A percentile compares a stretch with the other conserved stretches of the same genome.
Conservation (phyloP, 768 basidiomycete genomes). For the Leucogyrophana mollusca region DNA sequence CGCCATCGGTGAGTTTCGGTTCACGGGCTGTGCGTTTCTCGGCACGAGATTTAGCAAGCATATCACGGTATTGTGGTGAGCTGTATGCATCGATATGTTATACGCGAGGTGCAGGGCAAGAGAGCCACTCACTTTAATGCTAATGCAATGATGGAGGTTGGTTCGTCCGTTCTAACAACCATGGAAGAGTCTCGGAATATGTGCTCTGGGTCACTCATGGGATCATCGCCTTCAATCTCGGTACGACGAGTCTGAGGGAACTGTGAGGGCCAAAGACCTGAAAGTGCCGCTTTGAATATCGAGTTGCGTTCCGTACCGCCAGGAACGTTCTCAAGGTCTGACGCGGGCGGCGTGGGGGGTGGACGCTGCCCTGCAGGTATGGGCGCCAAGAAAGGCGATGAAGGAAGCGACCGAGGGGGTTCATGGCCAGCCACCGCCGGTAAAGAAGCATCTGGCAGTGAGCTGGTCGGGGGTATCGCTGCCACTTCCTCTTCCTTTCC, state of each 20-base stretch:
- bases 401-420: constrained; percentile 35
- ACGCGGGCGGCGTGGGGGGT: constrained; percentile 45
- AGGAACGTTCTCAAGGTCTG: constrained; percentile 51
- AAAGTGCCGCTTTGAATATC: constrained; percentile 73
- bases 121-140: constrained; percentile 71
- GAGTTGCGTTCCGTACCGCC: constrained; percentile 64
- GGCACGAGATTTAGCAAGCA: constrained; percentile 72
- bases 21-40: constrained; percentile 70
- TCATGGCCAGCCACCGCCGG: constrained; percentile 19
- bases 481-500: constrained; percentile 25
- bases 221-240: constrained; percentile 62
- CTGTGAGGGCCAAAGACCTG: constrained; percentile 76
- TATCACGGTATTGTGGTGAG: constrained; percentile 80
- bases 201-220: constrained; percentile 81
- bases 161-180: constrained; percentile 94
- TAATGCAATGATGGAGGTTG: constrained; percentile 95
- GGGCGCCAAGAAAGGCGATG: constrained; percentile 54
- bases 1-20: constrained; percentile 56
- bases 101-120: constrained; percentile 5
- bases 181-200: constrained; percentile 94
- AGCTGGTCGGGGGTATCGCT: constrained; percentile 20
- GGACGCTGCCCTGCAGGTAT: constrained; percentile 34
- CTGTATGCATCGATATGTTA: constrained; percentile 36
- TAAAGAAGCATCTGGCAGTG: constrained; percentile 10
- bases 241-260: constrained; percentile 50